Base-by-base conservation (phyloP, 495 filamentous ascomycete species). In the Beverwykella pulmonaria region DNA sequence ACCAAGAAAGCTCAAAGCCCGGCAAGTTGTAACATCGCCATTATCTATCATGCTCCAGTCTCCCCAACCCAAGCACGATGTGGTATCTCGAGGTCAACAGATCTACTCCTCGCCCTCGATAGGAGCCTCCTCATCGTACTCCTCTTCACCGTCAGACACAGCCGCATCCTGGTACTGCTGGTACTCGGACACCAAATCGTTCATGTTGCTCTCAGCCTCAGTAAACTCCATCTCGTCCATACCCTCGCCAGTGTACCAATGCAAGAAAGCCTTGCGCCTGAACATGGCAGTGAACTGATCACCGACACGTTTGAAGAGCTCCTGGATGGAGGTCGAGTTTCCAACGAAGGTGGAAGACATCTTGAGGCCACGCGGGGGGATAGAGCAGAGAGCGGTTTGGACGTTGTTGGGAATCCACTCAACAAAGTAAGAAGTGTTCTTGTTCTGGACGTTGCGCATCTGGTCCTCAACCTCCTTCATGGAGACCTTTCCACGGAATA, bases 201-300 rank as follows among this genome's bases (percentile, higher is more conserved):
- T 99, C 94, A 99, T 99, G 85, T 99, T 99, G 84, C 90, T 93
- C 90, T 99, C 94, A 74, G 94, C 94, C 87, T 98, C 95, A 78
- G 94, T 98, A 83, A 99, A 99, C 85, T 99, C 94, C 94, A 98
- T 98, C 90, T 99, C 94, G 83, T 99, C 94, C 94, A 99, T 99
- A 84, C 94, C 94, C 88, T 99, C 94, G 77, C 93, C 92, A 87
- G 94, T 99, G 82, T 99, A 99, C 94, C 94, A 99, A 88, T 98
- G 94, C 90, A 99, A 91, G 93, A 99, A 99, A 88, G 94, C 94
- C 89, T 98, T 99, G 79, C 94, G 92, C 82, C 94, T 85, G 89
- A 98, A 99, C 94, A 99, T 99, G 76, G 95, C 95, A 82, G 89
- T 92, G 87, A 99, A 99, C 83, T 99, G 94, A 76, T 99, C 94